phyloP scores from a whole-genome alignment of 192 early-diverging fungal genomes.

The Umbelopsis isabellina region DNA sequence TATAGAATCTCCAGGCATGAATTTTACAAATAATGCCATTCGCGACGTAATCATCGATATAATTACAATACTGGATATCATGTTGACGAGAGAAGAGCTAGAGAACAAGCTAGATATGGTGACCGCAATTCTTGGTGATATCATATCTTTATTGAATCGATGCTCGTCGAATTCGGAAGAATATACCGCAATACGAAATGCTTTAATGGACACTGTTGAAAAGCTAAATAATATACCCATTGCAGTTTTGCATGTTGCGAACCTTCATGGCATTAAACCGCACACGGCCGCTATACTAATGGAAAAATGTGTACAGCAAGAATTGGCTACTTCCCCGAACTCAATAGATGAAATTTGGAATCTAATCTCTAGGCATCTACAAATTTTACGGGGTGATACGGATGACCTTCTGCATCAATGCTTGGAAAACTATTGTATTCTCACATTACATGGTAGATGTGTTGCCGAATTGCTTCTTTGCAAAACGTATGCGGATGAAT shows the following conservation, averaged over 20 bases:
- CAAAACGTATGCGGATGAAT: not conserved
- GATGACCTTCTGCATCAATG: conserved; percentile 8
- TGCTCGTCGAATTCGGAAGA: not conserved
- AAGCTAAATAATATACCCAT: not conserved
- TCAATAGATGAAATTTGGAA: conserved; percentile 2
- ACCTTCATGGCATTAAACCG: not conserved
- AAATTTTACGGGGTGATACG: not conserved
- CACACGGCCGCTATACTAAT: not conserved
- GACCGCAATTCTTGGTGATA: not conserved
- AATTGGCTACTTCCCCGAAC: not conserved
- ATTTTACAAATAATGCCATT: not conserved
- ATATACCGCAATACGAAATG: not conserved
- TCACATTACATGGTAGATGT: not conserved
- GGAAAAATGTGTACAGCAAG: not conserved
- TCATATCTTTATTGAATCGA: not conserved
- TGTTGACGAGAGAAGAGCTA: too few species aligned
- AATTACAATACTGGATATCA: too few species aligned
- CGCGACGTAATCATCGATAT: not conserved
- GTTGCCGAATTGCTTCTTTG: not conserved
- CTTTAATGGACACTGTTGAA: not conserved
- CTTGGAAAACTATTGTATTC: conserved; percentile 6
- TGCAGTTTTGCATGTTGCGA: not conserved
- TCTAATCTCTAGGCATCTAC: not conserved
- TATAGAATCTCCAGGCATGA: not conserved
- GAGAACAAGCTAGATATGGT: too few species aligned